Evolutionary conservation across 805 yeast species (phyloP).

Genomic region (Scheffersomyces stipitis): DNA sequence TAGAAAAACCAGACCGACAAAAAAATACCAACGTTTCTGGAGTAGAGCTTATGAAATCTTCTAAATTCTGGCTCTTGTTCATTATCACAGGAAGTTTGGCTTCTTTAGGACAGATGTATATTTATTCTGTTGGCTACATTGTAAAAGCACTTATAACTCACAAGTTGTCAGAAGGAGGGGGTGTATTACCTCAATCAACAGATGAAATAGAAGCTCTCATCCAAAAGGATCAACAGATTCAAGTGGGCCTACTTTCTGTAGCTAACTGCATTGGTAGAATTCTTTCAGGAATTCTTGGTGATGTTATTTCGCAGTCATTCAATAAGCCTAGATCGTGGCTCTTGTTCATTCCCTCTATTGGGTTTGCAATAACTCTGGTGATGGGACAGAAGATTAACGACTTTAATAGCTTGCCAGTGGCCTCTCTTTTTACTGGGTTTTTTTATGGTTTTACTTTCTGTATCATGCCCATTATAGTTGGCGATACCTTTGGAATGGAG

Average conservation of each 20-base stretch:
- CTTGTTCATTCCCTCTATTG: conserved; percentile 50
- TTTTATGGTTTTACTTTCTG: conserved; percentile 76
- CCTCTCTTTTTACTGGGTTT: conserved; percentile 61
- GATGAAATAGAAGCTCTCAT: conserved; percentile 31
- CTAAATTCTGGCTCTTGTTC: conserved; percentile 40
- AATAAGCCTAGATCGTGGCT: conserved; percentile 53
- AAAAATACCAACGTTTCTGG: conserved; percentile 14
- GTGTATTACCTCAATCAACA: conserved; percentile 3
- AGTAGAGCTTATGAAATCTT: conserved; percentile 16
- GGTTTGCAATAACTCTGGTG: conserved; percentile 51
- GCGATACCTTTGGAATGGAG: conserved; percentile 70
- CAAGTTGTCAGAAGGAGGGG: conserved; percentile 5
- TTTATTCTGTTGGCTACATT: conserved; percentile 47
- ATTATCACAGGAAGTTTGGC: conserved; percentile 39
- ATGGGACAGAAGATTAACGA: conserved; percentile 38
- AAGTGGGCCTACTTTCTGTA: conserved; percentile 70
- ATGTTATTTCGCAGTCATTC: conserved; percentile 48
- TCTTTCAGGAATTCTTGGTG: conserved; percentile 63
- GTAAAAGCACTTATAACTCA: conserved; percentile 36
- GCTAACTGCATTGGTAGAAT: conserved; percentile 69
- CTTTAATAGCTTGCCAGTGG: conserved; percentile 42
- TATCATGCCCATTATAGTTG: conserved; percentile 70
- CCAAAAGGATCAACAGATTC: conserved; percentile 62
- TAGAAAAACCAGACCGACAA: conserved; percentile 9
- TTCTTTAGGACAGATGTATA: conserved; percentile 47